Base-by-base conservation (phyloP, 177 flowering plant species). In the Vitis hybrid region DNA sequence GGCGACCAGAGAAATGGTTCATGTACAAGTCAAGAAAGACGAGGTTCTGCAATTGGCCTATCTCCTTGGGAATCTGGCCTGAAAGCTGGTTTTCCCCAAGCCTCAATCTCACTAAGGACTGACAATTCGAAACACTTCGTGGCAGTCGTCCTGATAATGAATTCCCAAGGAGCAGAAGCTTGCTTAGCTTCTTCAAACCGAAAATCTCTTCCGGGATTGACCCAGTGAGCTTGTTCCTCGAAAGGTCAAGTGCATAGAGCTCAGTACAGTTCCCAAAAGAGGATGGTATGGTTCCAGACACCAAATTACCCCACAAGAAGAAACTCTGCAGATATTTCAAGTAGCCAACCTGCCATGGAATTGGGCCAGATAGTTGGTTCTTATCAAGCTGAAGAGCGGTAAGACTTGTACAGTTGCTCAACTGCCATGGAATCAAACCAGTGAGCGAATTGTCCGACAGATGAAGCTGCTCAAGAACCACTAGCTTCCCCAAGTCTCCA, bases 11-110 rank as follows among this genome's bases (percentile, higher is more conserved):
- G 79, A 96, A 94, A 69, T 82, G 92, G 66, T 96, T 96, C 82
- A 87, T 85, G 75, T 90, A 91, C 77, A 96, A 73, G 74, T 93
- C 97, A 72, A 96, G 93, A 79, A 92, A 93, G 62, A 90, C 93
- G 6, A 96, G 87, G 75, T 92, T 96, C 78, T 88, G 90, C 85
- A 96, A 74, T 18, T 83, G 82, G 35, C 99, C 98, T 41, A 96
- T 82, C 78, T 91, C 97, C 58, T 76, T 83, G 0, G 99, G 99
- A 61, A 96, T 89, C 71, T 76, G 84, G 17, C 97, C 97, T 5
- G 97, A 89, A 55, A 96, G 91, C 80, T 85, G 93, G 73, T 96
- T 96, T 69, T 96, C 97, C 27, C 97, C 95, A 41, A 94, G 90
- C 71, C 98, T 86, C 61, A 96, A 77, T 46, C 99, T 84, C 71